Evolutionary conservation across 768 basidiomycete genomes (phyloP), one percentile per base, ranked within the genome.

Genomic region (Mycena venus): DNA sequence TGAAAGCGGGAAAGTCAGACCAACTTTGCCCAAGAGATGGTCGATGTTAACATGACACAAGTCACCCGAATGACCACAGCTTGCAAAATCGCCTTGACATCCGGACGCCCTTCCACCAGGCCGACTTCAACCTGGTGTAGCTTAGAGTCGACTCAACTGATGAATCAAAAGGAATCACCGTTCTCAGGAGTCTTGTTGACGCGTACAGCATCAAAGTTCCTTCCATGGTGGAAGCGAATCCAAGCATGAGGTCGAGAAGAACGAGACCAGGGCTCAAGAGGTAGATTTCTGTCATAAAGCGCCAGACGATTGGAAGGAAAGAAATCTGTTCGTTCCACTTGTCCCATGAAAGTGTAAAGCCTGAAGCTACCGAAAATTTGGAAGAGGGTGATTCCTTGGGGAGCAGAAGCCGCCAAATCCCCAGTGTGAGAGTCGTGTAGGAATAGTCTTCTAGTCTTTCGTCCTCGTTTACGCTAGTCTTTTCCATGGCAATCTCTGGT

Each of bases 361-460:
- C 23, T 1, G 3, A n/a, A 17, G 25, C 17, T 27, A 10, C 8
- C n/a, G 11, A 58, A 25, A 42, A 42, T 10, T n/a, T 31, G 42
- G 6, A 19, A 2, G 40, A 27, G 6, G 38, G 32, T 3, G 63
- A 32, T 19, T 70, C 42, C 14, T 61, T 19, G 14, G 49, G 70
- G 0, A 72, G 36, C 10, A 72, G 34, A 12, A 72, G 38, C 15
- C 63, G 51, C 70, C 70, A 72, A 3, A 72, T 63, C 9, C 70
- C 70, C 2, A 72, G 56, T 17, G 36, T 40, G 11, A 66, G 42
- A 2, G 66, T 59, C 1, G 66, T 40, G 40, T 67, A 67, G 0
- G 66, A 67, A n/a, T 23, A 53, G 49, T 65, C 63, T 10, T 66
- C 49, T 9, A 66, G 63, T 6, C 53, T 65, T 42, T n/a, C n/a